phyloP scores from a whole-genome alignment of 345 rosid species.

The Populus deltoides region DNA sequence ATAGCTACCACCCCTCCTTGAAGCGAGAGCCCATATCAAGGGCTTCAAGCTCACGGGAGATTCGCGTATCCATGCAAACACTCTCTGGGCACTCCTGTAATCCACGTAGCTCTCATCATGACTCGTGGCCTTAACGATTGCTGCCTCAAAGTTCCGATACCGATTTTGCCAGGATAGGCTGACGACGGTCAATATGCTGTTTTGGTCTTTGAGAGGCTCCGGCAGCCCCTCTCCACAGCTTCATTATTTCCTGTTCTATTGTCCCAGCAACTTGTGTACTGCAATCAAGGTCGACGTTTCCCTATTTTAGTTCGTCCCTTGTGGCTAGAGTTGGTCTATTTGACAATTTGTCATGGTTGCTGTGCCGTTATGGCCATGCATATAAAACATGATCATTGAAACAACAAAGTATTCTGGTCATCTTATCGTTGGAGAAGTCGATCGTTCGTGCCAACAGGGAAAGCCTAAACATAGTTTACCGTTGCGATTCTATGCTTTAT shows the following conservation, averaged over 20 bases:
- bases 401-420: no score
- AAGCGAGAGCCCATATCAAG: constrained; percentile 42
- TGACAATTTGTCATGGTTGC: background rate
- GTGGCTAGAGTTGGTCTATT: background rate
- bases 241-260: constrained; percentile 30
- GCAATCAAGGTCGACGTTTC: background rate
- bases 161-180: constrained; percentile 33
- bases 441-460: background rate
- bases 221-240: constrained; percentile 63
- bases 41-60: constrained; percentile 62
- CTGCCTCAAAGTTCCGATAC: constrained; percentile 48
- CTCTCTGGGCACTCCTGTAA: constrained; percentile 57
- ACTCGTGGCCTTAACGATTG: constrained; percentile 75
- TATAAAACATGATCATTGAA: no score
- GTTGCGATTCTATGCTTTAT: no score
- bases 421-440: no score
- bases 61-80: constrained; percentile 60
- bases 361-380: background rate
- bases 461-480: background rate
- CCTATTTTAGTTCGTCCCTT: background rate
- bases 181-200: constrained; percentile 48
- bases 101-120: constrained; percentile 60
- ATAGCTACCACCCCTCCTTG: constrained; percentile 68
- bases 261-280: background rate
- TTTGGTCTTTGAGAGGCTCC: constrained; percentile 79